Evolutionary conservation across 1,284 basidiomycete genomes (phyloP), one percentile per base, ranked within the genome.

Genomic region (Cerrena zonata): DNA sequence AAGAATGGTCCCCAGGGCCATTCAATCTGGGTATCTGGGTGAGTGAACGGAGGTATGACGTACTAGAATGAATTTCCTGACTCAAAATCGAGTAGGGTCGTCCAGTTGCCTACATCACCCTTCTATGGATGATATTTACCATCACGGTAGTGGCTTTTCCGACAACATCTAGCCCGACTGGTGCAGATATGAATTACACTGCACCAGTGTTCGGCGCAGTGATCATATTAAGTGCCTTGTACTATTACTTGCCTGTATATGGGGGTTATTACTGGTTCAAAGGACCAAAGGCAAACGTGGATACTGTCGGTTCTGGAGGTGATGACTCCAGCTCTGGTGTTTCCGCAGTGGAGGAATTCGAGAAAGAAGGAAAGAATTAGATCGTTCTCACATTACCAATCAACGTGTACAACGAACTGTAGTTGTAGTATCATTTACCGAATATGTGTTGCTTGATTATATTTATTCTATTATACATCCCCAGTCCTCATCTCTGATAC

Each of bases 231-330:
- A 80, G 81, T 1, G 54, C 85, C 21, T 40, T 75, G 0, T 86
- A 79, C 71, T 88, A 84, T 59, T 87, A 80, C 62, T 75, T 79
- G 57, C 85, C 86, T 0, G 71, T 74, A 45, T 85, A 86, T 48
- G 84, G 85, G 5, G 84, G 84, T 0, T 72, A 78, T 11, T 67
- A 86, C 57, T 86, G 85, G 84, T 87, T 86, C 62, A 76, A 65
- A 4, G 83, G 83, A 1, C 83, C 84, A 0, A 62, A 81, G 2
- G 51, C 65, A 2, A 78, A 71, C 36, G 56, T 79, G 37, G 65
- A 57, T 34, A 15, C 30, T 34, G 15, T 34, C 30, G 15, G 15
- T 15, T 7, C 15, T 15, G 30, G 30, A 34, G n/a, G n/a, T n/a
- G n/a, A 34, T 34, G 15, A 34, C 15, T 7, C 7, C 30, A 34